phyloP scores from a whole-genome alignment of 129 eudicot species.

The Lactuca saligna region DNA sequence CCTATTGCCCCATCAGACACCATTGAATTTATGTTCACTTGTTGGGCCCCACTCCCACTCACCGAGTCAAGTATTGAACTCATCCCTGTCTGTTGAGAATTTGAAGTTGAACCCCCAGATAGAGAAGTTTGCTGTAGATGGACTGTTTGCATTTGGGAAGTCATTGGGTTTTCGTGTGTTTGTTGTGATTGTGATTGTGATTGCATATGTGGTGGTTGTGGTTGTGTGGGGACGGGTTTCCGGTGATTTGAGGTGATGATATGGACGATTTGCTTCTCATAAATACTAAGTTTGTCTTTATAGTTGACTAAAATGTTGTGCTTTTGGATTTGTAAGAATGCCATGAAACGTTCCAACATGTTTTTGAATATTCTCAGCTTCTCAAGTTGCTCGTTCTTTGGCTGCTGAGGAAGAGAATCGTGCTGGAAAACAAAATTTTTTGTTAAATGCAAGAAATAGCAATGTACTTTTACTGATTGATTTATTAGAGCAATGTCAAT shows the following conservation, averaged over 20 bases:
- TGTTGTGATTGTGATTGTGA: slow-evolving; percentile 52
- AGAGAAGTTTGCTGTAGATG: slow-evolving; percentile 69
- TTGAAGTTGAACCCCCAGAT: slow-evolving; percentile 35
- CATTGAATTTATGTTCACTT: slow-evolving; percentile 56
- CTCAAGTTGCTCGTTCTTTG: slow-evolving; percentile 58
- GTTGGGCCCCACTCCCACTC: slow-evolving; percentile 53
- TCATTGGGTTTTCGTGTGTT: slow-evolving; percentile 58
- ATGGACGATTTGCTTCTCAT: slow-evolving; percentile 65
- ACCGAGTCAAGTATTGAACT: slow-evolving; percentile 50
- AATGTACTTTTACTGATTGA: too few species aligned
- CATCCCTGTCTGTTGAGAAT: slow-evolving; percentile 57
- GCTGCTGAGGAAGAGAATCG: slow-evolving; percentile 72
- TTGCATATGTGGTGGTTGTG: slow-evolving; percentile 52
- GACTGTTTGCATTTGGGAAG: not conserved
- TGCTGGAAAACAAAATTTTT: slow-evolving; percentile 46
- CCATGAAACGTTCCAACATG: slow-evolving; percentile 62
- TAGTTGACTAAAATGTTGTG: slow-evolving; percentile 38
- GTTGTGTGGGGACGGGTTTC: slow-evolving; percentile 51
- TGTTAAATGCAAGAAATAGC: not conserved
- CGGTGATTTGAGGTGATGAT: slow-evolving; percentile 66
- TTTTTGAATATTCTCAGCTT: slow-evolving; percentile 59
- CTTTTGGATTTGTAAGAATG: slow-evolving; percentile 51
- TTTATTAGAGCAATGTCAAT: too few species aligned
- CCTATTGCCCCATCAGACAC: too few species aligned
- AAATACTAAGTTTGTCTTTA: slow-evolving; percentile 63